Conservation (phyloP, 208 protist species). For the Leishmania lainsoni region DNA sequence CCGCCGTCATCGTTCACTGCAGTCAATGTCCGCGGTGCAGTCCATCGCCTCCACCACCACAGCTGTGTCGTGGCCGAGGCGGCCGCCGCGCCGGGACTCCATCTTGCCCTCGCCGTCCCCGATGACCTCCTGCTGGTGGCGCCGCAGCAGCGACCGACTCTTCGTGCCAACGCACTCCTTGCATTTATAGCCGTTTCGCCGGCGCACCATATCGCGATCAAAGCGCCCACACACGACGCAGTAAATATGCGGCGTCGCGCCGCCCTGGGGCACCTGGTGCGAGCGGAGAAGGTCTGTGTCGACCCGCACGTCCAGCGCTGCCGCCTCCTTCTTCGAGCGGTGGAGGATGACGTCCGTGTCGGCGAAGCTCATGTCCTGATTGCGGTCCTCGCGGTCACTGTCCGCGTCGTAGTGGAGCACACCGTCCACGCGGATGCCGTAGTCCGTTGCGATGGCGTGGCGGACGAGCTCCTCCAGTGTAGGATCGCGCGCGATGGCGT, state of each 20-base stretch:
- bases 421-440: conserved; percentile 69
- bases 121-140: conserved; percentile 47
- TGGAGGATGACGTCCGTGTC: conserved; percentile 79
- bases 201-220: conserved; percentile 77
- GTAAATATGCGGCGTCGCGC: conserved; percentile 61
- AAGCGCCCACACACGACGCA: conserved; percentile 85
- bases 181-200: conserved; percentile 81
- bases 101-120: conserved; percentile 4
- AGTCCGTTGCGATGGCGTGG: conserved; percentile 69
- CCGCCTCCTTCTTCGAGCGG: conserved; percentile 46
- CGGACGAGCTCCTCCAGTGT: conserved; percentile 77
- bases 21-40: conserved; percentile 1
- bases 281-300: conserved; percentile 72
- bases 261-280: conserved; percentile 35
- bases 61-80: conserved; percentile 17
- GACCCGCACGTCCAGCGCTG: conserved; percentile 51
- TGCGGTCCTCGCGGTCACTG: conserved; percentile 73
- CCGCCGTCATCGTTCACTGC: conserved; percentile 25
- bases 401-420: conserved; percentile 78
- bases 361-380: conserved; percentile 68
- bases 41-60: conserved; percentile 33
- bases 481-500: conserved; percentile 54
- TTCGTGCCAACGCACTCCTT: conserved; percentile 78
- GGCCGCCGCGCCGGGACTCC: neutral
- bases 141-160: conserved; percentile 68